Evolutionary conservation across 129 eudicot genomes (phyloP).

Genomic region (Oenanthe sinensis): DNA sequence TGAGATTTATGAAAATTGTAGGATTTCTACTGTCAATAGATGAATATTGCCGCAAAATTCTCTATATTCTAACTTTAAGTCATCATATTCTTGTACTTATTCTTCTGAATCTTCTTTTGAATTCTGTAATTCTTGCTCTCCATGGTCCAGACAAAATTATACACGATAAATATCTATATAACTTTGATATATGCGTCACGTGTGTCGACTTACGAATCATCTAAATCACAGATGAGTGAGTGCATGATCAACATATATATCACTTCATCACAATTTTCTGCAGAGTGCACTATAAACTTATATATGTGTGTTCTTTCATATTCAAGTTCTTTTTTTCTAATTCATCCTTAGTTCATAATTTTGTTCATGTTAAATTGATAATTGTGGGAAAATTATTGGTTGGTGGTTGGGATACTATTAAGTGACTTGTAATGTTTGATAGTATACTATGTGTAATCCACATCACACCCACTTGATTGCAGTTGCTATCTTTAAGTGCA

Average conservation of each 20-base stretch:
- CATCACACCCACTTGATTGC: conserved; percentile 7
- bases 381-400: not conserved
- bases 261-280: not conserved
- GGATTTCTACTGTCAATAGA: not conserved
- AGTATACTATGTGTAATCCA: not conserved
- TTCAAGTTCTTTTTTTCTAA: not conserved
- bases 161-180: not conserved
- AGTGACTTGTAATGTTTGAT: not conserved
- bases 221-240: not conserved
- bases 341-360: not conserved
- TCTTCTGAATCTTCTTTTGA: not conserved
- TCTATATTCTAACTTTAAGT: not conserved
- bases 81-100: not conserved
- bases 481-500: conserved; percentile 28
- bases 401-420: not conserved
- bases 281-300: not conserved
- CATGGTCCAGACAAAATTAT: not conserved
- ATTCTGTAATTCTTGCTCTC: not conserved
- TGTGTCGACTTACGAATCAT: not conserved
- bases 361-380: not conserved
- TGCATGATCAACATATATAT: not conserved
- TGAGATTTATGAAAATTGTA: not conserved
- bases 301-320: not conserved
- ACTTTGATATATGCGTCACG: not conserved
- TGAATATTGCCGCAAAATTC: not conserved